These are phyloP conservation scores for Orbilia oligospora DNA, from an alignment of 2,329 filamentous ascomycete species.

Conservation along the genomic window DNA sequence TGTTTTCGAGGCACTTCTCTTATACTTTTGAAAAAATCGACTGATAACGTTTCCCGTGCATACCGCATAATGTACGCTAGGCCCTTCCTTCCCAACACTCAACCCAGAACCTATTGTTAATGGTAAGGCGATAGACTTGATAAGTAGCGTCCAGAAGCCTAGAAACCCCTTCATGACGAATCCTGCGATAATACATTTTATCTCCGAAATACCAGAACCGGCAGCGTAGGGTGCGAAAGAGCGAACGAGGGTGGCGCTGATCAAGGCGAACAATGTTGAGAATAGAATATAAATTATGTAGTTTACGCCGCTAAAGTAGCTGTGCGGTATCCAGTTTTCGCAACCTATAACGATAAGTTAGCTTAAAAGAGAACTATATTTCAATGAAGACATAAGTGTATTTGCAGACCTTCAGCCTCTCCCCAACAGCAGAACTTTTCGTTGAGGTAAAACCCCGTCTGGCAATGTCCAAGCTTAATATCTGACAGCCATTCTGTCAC, in stretches of 20 bases:
- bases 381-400: neutral
- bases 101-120: slow-evolving; percentile 93
- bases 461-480: slow-evolving; percentile 95
- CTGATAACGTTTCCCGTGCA: slow-evolving; percentile 98
- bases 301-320: slow-evolving; percentile 80
- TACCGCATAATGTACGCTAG: slow-evolving; percentile 98
- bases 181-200: slow-evolving; percentile 98
- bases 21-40: slow-evolving; percentile 91
- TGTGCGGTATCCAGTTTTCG: slow-evolving; percentile 90
- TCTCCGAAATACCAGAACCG: slow-evolving; percentile 96
- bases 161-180: slow-evolving; percentile 99
- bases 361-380: slow-evolving; percentile 46
- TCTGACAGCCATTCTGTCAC: slow-evolving; percentile 97
- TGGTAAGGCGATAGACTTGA: slow-evolving; percentile 92
- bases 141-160: slow-evolving; percentile 88
- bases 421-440: slow-evolving; percentile 99
- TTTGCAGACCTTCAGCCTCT: slow-evolving; percentile 79
- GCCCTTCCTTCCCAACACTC: slow-evolving; percentile 96
- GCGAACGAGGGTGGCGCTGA: slow-evolving; percentile 86
- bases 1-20: slow-evolving; percentile 90
- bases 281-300: slow-evolving; percentile 91
- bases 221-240: slow-evolving; percentile 95
- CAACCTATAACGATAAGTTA: slow-evolving; percentile 74
- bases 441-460: slow-evolving; percentile 95
- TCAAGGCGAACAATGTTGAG: slow-evolving; percentile 84